A percentile compares a stretch with the other conserved stretches of the same genome.
These are phyloP conservation scores for Melaleuca quinquenervia DNA, from an alignment of 345 rosid genomes.

Conservation along the genomic window DNA sequence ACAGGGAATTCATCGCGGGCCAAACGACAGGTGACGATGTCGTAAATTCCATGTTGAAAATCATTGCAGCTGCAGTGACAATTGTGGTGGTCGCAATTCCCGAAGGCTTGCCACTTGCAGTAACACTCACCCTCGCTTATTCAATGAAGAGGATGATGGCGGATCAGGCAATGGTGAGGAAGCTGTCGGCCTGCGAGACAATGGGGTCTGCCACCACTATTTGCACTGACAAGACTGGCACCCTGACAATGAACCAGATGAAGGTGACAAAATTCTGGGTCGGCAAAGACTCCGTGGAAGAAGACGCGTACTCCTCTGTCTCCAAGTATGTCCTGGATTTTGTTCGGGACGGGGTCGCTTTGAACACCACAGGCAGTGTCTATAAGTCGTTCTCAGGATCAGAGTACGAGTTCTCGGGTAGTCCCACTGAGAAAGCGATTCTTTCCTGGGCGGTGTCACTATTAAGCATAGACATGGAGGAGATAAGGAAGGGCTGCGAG, in stretches of 20 bases:
- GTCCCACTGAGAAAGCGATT: conserved; percentile 67
- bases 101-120: conserved; percentile 69
- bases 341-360: conserved; percentile 45
- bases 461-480: conserved; percentile 29
- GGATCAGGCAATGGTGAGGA: conserved; percentile 76
- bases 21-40: conserved; percentile 35
- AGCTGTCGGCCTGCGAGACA: conserved; percentile 68
- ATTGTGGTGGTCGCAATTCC: conserved; percentile 82
- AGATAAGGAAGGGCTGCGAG: conserved; percentile 10
- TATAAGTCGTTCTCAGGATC: conserved; percentile 19
- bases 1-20: conserved; percentile 26
- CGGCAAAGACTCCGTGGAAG: conserved; percentile 22
- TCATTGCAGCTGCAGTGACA: conserved; percentile 65
- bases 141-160: conserved; percentile 76
- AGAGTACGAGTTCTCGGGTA: conserved; percentile 32
- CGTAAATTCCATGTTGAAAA: conserved; percentile 40
- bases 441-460: conserved; percentile 55
- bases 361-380: conserved; percentile 54
- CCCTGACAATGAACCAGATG: conserved; percentile 64
- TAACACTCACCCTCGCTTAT: conserved; percentile 60
- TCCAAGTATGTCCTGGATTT: conserved; percentile 24
- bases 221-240: conserved; percentile 73
- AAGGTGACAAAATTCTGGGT: conserved; percentile 52
- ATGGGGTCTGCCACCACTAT: conserved; percentile 77
- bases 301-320: conserved; percentile 6